A percentile compares a stretch with the other conserved stretches of the same genome.
Conservation (phyloP, 2,329 filamentous ascomycete genomes). For the Coniochaeta ligniaria region DNA sequence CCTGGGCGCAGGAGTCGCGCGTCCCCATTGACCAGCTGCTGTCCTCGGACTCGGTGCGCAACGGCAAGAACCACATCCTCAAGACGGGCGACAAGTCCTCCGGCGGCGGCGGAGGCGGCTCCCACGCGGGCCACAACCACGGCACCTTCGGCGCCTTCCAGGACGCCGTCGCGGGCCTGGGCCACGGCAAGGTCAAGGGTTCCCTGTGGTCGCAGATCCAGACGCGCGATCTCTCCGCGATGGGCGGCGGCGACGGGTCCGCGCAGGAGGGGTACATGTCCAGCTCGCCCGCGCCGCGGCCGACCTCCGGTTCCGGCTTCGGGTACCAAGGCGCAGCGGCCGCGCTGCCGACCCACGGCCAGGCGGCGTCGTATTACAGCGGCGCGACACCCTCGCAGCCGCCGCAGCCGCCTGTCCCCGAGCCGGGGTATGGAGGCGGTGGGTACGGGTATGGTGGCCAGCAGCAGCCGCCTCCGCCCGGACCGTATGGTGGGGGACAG, state of each 20-base stretch:
- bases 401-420: not conserved
- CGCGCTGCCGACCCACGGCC: not conserved
- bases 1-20: conserved; percentile 67
- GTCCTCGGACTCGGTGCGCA: conserved; percentile 73
- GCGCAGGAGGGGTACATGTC: conserved; percentile 20
- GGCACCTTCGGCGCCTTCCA: conserved; percentile 35
- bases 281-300: conserved; percentile 23
- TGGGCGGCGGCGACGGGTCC: conserved; percentile 39
- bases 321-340: conserved; percentile 10
- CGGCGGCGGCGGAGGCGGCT: conserved; percentile 11
- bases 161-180: conserved; percentile 22
- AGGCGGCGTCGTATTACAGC: not conserved
- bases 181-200: conserved; percentile 51
- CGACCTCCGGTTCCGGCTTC: conserved; percentile 32
- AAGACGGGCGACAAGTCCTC: conserved; percentile 16
- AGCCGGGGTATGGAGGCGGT: conserved; percentile 8
- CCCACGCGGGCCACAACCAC: conserved; percentile 20
- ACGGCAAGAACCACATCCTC: conserved; percentile 71
- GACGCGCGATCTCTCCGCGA: conserved; percentile 48
- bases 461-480: not conserved
- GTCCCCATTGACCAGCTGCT: conserved; percentile 70
- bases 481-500: conserved; percentile 2
- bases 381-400: not conserved
- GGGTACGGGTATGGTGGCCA: conserved; percentile 5
- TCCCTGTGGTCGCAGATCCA: conserved; percentile 57